Conservation (phyloP, 441 rosid genomes). For the Adansonia rubrostipa region DNA sequence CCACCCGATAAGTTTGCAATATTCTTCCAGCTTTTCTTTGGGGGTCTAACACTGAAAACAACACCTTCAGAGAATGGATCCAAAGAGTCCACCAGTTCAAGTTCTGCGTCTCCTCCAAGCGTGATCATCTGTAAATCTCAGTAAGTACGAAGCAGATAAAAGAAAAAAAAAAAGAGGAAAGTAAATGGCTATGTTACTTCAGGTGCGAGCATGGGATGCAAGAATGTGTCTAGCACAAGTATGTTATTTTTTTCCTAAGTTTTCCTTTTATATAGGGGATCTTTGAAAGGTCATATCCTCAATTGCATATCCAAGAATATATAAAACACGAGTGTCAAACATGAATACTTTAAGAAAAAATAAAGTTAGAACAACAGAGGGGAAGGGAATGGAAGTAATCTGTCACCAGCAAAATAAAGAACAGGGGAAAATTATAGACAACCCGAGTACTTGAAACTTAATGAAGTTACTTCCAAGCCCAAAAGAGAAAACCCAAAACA, state of each 20-base stretch:
- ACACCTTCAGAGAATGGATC: constrained; percentile 99
- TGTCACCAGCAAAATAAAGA: background rate
- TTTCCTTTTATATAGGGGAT: too few relatives aligned
- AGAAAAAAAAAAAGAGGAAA: too few relatives aligned
- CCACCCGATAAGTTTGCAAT: constrained; percentile 97
- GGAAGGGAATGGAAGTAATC: background rate
- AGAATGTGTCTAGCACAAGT: too few relatives aligned
- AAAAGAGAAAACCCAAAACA: background rate
- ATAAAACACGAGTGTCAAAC: too few relatives aligned
- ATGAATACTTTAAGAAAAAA: too few relatives aligned
- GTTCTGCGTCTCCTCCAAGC: constrained; percentile 98
- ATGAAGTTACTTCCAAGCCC: background rate
- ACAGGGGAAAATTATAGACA: background rate
- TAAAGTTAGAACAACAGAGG: background rate
- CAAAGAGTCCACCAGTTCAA: constrained; percentile 95
- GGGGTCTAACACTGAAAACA: constrained; percentile 99
- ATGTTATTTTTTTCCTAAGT: too few relatives aligned
- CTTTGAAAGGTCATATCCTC: too few relatives aligned
- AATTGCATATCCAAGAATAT: too few relatives aligned
- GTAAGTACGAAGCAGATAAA: constrained; percentile 16
- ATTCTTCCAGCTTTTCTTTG: constrained; percentile 97
- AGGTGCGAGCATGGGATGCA: too few relatives aligned
- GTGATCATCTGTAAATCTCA: constrained; percentile 80
- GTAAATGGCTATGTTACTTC: too few relatives aligned
- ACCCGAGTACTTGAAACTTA: background rate